A percentile compares a stretch with the other conserved stretches of the same genome.
Conservation (phyloP, 1,139 yeast species). For the Insectozyma bohioensis region DNA sequence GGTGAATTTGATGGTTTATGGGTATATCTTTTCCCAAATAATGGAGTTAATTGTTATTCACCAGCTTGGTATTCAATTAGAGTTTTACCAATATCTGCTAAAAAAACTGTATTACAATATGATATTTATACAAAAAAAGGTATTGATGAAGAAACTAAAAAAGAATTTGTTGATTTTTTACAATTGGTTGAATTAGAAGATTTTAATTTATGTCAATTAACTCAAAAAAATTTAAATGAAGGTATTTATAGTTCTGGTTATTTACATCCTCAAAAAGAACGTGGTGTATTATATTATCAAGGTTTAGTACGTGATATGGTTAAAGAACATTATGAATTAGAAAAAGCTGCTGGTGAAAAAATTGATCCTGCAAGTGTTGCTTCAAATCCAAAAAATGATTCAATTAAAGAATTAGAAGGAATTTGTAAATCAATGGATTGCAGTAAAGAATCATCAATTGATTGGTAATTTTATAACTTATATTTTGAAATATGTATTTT, state of each 20-base stretch:
- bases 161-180: constrained; percentile 61
- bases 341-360: constrained; percentile 39
- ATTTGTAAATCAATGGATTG: constrained; percentile 53
- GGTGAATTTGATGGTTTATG: constrained; percentile 62
- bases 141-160: constrained; percentile 46
- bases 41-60: constrained; percentile 62
- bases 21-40: constrained; percentile 59
- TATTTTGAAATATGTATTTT: too few species aligned
- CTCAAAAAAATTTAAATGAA: constrained; percentile 60
- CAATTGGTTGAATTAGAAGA: constrained; percentile 63
- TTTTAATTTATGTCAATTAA: constrained; percentile 54
- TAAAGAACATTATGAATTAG: constrained; percentile 48
- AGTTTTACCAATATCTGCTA: constrained; percentile 53
- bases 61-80: constrained; percentile 67
- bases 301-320: constrained; percentile 58
- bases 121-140: constrained; percentile 65
- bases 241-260: constrained; percentile 58
- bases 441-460: constrained; percentile 8
- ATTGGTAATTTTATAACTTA: constrained; percentile 14
- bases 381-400: constrained; percentile 33
- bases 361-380: constrained; percentile 55
- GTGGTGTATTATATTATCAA: constrained; percentile 59
- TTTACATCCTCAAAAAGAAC: constrained; percentile 58
- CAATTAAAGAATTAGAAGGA: constrained; percentile 49
- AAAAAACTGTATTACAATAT: constrained; percentile 56